phyloP scores from a whole-genome alignment of 2,329 filamentous ascomycete genomes.

The Bipolaris zeicola region DNA sequence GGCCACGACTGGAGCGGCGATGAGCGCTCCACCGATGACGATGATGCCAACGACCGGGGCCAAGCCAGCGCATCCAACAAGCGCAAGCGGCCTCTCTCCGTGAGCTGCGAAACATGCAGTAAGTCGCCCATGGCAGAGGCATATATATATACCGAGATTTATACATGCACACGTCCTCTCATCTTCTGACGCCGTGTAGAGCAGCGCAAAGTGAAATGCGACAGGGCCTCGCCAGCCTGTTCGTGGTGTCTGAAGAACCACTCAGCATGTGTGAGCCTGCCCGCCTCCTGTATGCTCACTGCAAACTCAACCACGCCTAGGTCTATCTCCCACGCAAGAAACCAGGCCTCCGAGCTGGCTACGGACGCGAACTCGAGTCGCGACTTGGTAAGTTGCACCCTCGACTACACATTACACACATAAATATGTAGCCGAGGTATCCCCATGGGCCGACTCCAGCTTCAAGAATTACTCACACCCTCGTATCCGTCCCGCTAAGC shows the following conservation, averaged over 20 bases:
- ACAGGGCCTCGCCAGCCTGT: slow-evolving; percentile 76
- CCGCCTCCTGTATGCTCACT: background rate
- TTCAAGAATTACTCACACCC: too few species aligned
- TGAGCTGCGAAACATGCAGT: slow-evolving; percentile 65
- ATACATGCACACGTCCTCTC: background rate
- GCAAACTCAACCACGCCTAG: slow-evolving; percentile 18
- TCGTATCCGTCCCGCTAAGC: too few species aligned
- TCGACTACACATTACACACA: background rate
- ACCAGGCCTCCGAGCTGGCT: slow-evolving; percentile 65
- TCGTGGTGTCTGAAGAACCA: slow-evolving; percentile 73
- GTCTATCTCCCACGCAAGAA: slow-evolving; percentile 74
- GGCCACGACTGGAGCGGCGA: slow-evolving; percentile 44
- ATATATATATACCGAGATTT: background rate
- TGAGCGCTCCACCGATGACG: slow-evolving; percentile 50
- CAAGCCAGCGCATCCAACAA: slow-evolving; percentile 49
- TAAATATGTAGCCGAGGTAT: slow-evolving; percentile 12
- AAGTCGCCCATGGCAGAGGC: background rate
- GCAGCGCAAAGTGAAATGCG: slow-evolving; percentile 73
- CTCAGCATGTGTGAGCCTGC: slow-evolving; percentile 59
- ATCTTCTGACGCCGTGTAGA: slow-evolving; percentile 43
- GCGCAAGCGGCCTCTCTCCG: slow-evolving; percentile 58
- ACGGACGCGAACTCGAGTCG: slow-evolving; percentile 66
- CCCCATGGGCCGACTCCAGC: background rate
- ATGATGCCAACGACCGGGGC: slow-evolving; percentile 46
- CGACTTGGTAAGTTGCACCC: slow-evolving; percentile 56